These are phyloP conservation scores for Leersia perrieri DNA, from an alignment of 176 grass and related monocot genomes.

Conservation along the genomic window DNA sequence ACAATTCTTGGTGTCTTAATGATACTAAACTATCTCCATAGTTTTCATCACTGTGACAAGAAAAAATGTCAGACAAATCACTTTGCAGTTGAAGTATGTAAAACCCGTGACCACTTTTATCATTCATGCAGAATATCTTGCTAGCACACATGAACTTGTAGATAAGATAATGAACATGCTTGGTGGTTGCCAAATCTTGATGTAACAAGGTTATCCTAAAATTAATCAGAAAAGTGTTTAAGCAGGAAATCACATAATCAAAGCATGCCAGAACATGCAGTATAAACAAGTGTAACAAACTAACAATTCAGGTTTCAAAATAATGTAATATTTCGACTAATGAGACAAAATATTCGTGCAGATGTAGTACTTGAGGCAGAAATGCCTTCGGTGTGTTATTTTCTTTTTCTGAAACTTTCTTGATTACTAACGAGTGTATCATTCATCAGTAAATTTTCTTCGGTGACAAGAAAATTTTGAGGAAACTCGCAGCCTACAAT, in stretches of 20 bases:
- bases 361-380: background rate
- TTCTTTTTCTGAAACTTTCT: background rate
- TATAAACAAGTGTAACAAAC: background rate
- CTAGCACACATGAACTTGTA: conserved; percentile 1
- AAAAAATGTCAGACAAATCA: background rate
- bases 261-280: background rate
- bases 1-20: background rate
- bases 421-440: background rate
- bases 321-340: background rate
- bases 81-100: background rate
- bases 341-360: background rate
- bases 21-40: background rate
- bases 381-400: background rate
- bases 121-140: conserved; percentile 1
- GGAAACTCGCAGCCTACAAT: background rate
- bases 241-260: background rate
- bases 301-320: background rate
- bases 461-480: background rate
- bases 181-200: conserved; percentile 4
- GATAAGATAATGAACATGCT: background rate
- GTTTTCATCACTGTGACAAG: background rate
- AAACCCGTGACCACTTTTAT: background rate
- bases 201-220: background rate
- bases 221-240: background rate
- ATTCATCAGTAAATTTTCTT: too few species aligned